Evolutionary conservation across 805 yeast genomes (phyloP).

Genomic region (Candida sonorensis): DNA sequence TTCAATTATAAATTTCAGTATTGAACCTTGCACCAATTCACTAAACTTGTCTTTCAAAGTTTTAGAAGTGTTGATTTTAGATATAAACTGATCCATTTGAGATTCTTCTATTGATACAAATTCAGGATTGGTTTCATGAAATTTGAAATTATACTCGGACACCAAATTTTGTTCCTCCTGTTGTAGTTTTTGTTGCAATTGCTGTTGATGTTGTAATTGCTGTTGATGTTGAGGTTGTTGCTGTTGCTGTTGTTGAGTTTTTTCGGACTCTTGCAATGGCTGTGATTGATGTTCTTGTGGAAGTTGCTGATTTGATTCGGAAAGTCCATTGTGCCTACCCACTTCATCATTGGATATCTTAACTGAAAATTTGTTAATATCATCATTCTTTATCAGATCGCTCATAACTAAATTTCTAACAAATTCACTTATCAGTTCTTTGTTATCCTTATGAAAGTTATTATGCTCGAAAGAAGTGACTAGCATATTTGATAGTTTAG

Average conservation of each 20-base stretch:
- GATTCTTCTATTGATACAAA: constrained; percentile 47
- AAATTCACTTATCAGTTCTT: constrained; percentile 11
- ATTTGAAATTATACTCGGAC: constrained; percentile 13
- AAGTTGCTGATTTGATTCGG: too few species aligned
- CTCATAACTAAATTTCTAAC: constrained; percentile 13
- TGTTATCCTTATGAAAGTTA: constrained; percentile 6
- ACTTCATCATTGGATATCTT: too few species aligned
- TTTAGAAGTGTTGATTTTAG: constrained; percentile 38
- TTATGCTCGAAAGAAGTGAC: constrained; percentile 15
- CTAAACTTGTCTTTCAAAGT: constrained; percentile 36
- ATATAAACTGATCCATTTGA: constrained; percentile 42
- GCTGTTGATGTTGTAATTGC: too few species aligned
- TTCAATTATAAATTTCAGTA: constrained; percentile 30
- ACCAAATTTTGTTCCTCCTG: constrained; percentile 5
- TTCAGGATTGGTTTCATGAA: constrained; percentile 38
- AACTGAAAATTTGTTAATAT: constrained; percentile 6
- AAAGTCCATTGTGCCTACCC: too few species aligned
- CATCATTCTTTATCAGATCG: constrained; percentile 16
- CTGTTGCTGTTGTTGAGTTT: too few species aligned
- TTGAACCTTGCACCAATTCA: constrained; percentile 24
- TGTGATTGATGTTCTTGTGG: too few species aligned
- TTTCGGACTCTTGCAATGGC: too few species aligned
- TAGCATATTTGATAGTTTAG: constrained; percentile 18
- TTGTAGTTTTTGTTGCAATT: background rate
- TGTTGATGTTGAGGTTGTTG: too few species aligned